These are phyloP conservation scores for Colletotrichum eleusines DNA, from an alignment of 2,329 filamentous ascomycete species.

Conservation along the genomic window DNA sequence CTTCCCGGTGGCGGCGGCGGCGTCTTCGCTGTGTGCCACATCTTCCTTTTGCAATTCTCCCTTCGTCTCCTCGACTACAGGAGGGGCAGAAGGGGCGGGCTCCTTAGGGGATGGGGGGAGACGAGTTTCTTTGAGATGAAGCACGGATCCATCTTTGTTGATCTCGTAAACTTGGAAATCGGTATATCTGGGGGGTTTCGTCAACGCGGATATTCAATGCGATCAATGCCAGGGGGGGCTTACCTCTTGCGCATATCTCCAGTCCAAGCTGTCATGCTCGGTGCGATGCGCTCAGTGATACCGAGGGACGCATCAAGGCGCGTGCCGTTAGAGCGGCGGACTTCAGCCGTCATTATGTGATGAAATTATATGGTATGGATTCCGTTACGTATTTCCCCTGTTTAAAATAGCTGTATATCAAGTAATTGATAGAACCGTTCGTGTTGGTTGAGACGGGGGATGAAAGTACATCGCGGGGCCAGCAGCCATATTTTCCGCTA, in stretches of 20 bases:
- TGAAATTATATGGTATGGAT: neutral
- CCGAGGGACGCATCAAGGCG: constrained; percentile 40
- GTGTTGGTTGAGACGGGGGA: constrained; percentile 15
- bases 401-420: neutral
- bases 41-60: constrained; percentile 39
- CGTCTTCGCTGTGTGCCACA: constrained; percentile 39
- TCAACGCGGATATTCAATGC: neutral
- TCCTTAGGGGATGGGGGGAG: constrained; percentile 34
- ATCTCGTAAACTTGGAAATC: constrained; percentile 97
- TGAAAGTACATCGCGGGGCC: constrained; percentile 19
- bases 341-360: constrained; percentile 17
- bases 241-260: constrained; percentile 43
- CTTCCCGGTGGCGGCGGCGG: constrained; percentile 45
- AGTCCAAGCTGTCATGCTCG: constrained; percentile 41
- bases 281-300: constrained; percentile 43
- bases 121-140: constrained; percentile 69
- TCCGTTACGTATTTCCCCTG: neutral
- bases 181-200: constrained; percentile 71
- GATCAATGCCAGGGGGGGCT: neutral
- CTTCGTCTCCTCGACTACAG: constrained; percentile 39
- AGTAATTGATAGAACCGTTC: constrained; percentile 1
- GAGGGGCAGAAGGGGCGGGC: constrained; percentile 23
- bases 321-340: constrained; percentile 35
- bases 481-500: constrained; percentile 37
- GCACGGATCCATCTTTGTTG: constrained; percentile 76